Conservation (phyloP, 257 asterid genomes). For the Solanum rostratum region DNA sequence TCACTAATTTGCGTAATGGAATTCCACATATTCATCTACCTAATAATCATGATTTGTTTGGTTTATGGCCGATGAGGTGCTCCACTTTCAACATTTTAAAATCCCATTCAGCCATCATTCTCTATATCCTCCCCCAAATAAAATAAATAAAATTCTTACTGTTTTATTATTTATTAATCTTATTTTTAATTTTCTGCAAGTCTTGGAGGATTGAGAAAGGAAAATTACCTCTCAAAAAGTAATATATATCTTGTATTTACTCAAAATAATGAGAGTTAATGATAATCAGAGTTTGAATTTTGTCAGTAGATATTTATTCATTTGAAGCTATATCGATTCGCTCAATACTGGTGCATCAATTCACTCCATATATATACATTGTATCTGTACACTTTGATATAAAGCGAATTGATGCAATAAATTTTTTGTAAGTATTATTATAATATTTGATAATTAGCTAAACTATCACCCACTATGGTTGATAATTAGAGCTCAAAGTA, state of each 20-base stretch:
- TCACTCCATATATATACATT: too few relatives aligned
- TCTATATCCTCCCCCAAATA: background rate
- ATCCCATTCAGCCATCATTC: background rate
- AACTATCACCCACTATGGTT: background rate
- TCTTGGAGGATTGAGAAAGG: background rate
- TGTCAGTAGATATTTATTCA: too few relatives aligned
- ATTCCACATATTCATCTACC: background rate
- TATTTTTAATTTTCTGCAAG: background rate
- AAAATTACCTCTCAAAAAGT: too few relatives aligned
- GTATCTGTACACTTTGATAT: background rate
- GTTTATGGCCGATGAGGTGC: background rate
- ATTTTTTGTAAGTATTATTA: background rate
- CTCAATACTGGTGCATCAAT: too few relatives aligned
- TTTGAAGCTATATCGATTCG: too few relatives aligned
- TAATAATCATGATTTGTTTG: background rate
- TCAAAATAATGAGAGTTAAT: background rate
- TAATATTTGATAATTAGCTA: background rate
- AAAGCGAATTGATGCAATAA: background rate
- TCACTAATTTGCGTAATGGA: background rate
- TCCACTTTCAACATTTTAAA: background rate
- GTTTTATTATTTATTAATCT: background rate
- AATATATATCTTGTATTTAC: background rate
- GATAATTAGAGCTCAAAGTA: background rate
- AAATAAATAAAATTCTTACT: background rate
- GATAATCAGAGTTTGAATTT: too few relatives aligned